Evolutionary conservation across 2,329 filamentous ascomycete genomes (phyloP).

Genomic region (Aspergillus hiratsukae): DNA sequence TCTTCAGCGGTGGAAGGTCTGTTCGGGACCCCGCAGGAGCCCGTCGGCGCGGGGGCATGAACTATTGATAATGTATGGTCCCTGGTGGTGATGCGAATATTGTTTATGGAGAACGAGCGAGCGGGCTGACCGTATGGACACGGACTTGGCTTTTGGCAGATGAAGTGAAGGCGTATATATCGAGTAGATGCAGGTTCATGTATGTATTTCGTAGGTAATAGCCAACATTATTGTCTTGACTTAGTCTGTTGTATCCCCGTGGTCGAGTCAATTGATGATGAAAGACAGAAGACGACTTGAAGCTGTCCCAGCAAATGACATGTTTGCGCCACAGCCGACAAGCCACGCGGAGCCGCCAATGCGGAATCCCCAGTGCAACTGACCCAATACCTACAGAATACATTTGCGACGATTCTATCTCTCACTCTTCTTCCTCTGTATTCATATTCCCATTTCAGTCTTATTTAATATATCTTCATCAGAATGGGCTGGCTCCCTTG

Average conservation of each 20-base stretch:
- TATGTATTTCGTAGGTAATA: neutral
- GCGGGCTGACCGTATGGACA: neutral
- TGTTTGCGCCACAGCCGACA: neutral
- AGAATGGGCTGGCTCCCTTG: constrained; percentile 53
- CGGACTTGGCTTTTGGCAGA: neutral
- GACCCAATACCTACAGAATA: neutral
- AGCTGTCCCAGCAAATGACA: neutral
- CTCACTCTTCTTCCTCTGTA: neutral
- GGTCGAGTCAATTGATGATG: neutral
- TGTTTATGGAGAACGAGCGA: neutral
- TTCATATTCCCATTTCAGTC: neutral
- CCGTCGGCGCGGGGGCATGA: constrained; percentile 48
- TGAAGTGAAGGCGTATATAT: neutral
- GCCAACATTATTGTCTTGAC: neutral
- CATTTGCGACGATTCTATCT: neutral
- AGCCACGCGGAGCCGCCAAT: neutral
- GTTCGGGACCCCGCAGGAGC: constrained; percentile 62
- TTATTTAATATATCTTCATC: neutral
- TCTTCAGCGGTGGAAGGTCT: constrained; percentile 63
- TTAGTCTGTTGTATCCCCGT: neutral
- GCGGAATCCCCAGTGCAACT: neutral
- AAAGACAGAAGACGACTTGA: neutral
- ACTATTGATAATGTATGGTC: constrained; percentile 11
- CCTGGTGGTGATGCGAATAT: neutral
- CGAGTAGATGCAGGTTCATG: neutral